Evolutionary conservation across 1,284 basidiomycete genomes (phyloP).

Genomic region (Hymenochaete sp.): DNA sequence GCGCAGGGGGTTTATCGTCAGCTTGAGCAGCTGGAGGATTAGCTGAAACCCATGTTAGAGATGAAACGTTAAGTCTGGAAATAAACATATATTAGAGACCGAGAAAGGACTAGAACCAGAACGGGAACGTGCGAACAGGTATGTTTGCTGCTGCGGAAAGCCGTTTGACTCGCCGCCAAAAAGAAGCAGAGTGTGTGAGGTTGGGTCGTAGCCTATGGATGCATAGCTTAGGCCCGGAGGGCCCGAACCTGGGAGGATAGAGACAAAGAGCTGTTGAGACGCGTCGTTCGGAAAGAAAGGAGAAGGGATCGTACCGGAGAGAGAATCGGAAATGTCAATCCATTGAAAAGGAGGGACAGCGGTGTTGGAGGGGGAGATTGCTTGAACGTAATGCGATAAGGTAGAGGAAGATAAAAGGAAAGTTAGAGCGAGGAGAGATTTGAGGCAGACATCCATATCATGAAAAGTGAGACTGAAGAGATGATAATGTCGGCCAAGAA

Average conservation of each 20-base stretch:
- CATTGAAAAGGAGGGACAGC: slow-evolving; percentile 49
- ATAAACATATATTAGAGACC: slow-evolving; percentile 3
- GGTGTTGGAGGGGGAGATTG: slow-evolving; percentile 27
- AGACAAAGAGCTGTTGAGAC: too few relatives aligned
- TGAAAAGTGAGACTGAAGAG: neutral
- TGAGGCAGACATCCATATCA: neutral
- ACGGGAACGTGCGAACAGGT: slow-evolving; percentile 40
- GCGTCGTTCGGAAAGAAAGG: too few relatives aligned
- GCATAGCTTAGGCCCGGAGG: slow-evolving; percentile 63
- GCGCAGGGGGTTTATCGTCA: slow-evolving; percentile 41
- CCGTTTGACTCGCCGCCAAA: slow-evolving; percentile 70
- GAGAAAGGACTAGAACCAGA: neutral
- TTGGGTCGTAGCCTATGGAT: slow-evolving; percentile 46
- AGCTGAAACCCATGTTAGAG: slow-evolving; percentile 53
- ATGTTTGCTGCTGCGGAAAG: slow-evolving; percentile 55
- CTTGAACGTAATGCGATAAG: slow-evolving; percentile 19
- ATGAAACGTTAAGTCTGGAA: slow-evolving; percentile 48
- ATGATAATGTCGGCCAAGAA: neutral
- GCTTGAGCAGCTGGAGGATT: slow-evolving; percentile 37
- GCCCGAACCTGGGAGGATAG: slow-evolving; percentile 42
- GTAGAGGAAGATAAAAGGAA: slow-evolving; percentile 32
- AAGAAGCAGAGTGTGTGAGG: slow-evolving; percentile 49
- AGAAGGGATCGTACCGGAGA: too few relatives aligned
- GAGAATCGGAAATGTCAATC: slow-evolving; percentile 56
- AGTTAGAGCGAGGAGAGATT: neutral